Base-by-base conservation (phyloP, 176 grass and related monocot genomes). In the Canna indica region DNA sequence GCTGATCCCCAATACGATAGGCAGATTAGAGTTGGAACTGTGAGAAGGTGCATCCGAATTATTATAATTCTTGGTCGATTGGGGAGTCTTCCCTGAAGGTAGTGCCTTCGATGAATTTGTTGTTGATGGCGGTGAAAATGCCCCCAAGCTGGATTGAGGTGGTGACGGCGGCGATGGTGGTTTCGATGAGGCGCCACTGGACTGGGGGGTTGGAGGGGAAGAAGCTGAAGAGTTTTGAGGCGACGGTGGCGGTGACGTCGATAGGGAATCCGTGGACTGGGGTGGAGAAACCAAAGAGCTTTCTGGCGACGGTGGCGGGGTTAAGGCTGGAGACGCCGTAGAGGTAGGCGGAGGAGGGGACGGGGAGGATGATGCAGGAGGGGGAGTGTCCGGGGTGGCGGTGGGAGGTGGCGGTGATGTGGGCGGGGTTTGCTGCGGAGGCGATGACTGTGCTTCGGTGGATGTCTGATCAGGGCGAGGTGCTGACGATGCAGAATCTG, bases 1-100 rank as follows among this genome's bases (percentile, higher is more conserved):
- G 28, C 81, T 66, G 28, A 74, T 59, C 69, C 85, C 88, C 25
- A 66, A 58, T 3, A 85, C 26, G 34, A 77, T 7, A 0, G 75
- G 65, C 32, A 69, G 27, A 60, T 45, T 77, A 7, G 35, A 41
- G 5, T 26, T 5, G 14, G 15, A 2, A 2, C 62, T 72, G 42
- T 47, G 36, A 25, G n/a, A 59, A 16, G 17, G 32, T 22, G 62
- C 32, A 3, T 41, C 13, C 12, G n/a, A 25, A 39, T 27, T 10
- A 3, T 39, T 59, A 1, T 30, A 66, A 36, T 57, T 5, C 22
- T 57, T 72, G 0, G 11, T 59, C 50, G 67, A 41, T 0, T 41
- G 12, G 6, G 35, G 1, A 4, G 64, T 7, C 2, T 9, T 45
- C 25, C n/a, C 79, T 11, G 80, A 36, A 47, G 73, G 57, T 35